Evolutionary conservation across 495 filamentous ascomycete genomes (phyloP), one percentile per base, ranked within the genome.

Genomic region (Coniosporium apollinis): DNA sequence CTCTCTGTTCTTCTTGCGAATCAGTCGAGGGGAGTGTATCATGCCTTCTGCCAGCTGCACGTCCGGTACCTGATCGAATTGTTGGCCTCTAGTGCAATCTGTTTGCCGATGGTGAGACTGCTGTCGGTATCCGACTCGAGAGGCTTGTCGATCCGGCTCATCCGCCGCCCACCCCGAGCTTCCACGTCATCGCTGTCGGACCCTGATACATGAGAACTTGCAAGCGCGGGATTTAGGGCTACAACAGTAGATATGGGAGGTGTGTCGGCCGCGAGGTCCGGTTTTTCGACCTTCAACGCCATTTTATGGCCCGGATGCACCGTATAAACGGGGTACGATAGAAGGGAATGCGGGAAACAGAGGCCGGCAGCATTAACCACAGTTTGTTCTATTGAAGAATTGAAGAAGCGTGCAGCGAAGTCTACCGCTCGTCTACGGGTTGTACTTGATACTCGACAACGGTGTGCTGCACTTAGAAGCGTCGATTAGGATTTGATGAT

Each of bases 41-140:
- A 41, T 44, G 82, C 80, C 70, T 91, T 91, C 49, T 74, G 76
- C 83, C 83, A 92, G 44, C 74, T 83, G 61, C 83, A 92, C 22
- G 82, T 92, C 18, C 82, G 65, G 50, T 92, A 92, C 56, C 86
- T 74, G 60, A 92, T 87, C 13, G 74, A 69, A 57, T 76, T 74
- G 24, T 65, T 70, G n/a, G 74, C 67, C 51, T 92, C 83, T 44
- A 80, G 44, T 33, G 77, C 80, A 39, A 82, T 68, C 57, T 91
- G 83, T 58, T 76, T 74, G 28, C 70, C 72, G 11, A 89, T 59
- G 26, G 54, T 43, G 42, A 65, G 58, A 32, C 50, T 60, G 22
- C 57, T 45, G 19, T 62, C 58, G 20, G 44, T 56, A 24, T 59
- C 54, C 2, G 56, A 55, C 28, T 61, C 58, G 26, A 34, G 15